Evolutionary conservation across 768 basidiomycete species (phyloP), one percentile per base, ranked within the genome.

Genomic region (Candolleomyces efflorescens): DNA sequence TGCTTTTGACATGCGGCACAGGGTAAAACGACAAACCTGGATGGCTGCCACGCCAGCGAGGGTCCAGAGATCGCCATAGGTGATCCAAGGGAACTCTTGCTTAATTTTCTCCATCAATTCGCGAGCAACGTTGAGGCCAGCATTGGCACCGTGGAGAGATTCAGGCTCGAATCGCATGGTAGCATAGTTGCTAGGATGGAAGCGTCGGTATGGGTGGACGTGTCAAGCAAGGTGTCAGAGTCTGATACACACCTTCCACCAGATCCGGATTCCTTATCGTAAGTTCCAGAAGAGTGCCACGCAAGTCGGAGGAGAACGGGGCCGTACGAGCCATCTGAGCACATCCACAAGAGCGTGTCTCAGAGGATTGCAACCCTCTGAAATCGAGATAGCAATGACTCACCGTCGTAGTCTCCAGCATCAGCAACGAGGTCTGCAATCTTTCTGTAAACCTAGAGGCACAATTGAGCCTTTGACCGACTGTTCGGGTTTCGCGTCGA

Each of bases 91-190:
- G 78, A 89, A 92, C 65, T 96, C 84, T 54, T 85, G 67, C 78
- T 98, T 95, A 68, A 98, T 71, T 56, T 89, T 81, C 68, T 97
- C 91, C 84, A 98, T 87, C 58, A 91, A 71, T 5, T 71, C 78
- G 57, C 96, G 90, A 41, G 93, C 95, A 55, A 93, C 68, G 59
- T 88, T 73, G 55, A 96, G 78, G 24, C 94, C 94, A 24, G 83
- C 83, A 72, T 96, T 96, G 51, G 92, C 94, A 37, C 77, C 83
- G 68, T 98, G 94, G 26, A 80, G 68, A 11, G 94, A 68, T 70
- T 98, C 96, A 41, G 96, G 91, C 54, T 85, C 83, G 73, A 98
- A 99, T 56, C 96, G 90, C 96, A 99, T 99, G 22, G 96, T 98
- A 2, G 97, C 96, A 63, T 92, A 94, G 82, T 99, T 98, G 79